Percentiles rank a stretch among this genome's conserved stretches.
phyloP scores from a whole-genome alignment of 2,329 filamentous ascomycete genomes.

The Aureobasidium vineae region DNA sequence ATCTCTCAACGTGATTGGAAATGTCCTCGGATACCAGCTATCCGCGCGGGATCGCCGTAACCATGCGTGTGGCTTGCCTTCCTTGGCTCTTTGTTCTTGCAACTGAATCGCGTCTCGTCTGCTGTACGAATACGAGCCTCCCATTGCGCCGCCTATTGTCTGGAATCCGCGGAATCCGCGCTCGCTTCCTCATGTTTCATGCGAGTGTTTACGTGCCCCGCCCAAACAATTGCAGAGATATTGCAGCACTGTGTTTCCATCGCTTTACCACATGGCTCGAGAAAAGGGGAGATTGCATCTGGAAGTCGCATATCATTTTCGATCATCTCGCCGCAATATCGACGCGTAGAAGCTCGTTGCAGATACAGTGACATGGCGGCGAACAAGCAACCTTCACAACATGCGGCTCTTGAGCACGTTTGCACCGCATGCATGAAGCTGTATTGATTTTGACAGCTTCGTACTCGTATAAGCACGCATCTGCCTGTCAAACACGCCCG shows the following conservation, averaged over 20 bases:
- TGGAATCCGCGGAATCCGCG: slow-evolving; percentile 3
- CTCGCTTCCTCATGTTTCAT: not conserved
- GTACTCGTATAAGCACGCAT: slow-evolving; percentile 1
- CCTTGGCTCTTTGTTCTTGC: not conserved
- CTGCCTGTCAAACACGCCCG: no score
- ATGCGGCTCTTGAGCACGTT: not conserved
- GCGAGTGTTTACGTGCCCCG: not conserved
- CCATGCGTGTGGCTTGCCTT: not conserved
- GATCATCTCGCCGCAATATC: not conserved
- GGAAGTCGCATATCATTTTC: not conserved
- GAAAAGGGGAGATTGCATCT: slow-evolving; percentile 11
- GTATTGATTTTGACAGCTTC: slow-evolving; percentile 4
- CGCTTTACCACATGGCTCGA: not conserved
- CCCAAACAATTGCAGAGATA: slow-evolving; percentile 4
- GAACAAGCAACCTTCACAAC: not conserved
- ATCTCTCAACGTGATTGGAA: slow-evolving; percentile 13
- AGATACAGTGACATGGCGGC: not conserved
- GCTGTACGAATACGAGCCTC: slow-evolving; percentile 4
- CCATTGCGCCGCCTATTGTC: no score
- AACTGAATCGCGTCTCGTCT: not conserved
- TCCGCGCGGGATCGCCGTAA: slow-evolving; percentile 10
- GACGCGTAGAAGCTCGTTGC: not conserved
- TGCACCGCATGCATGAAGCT: not conserved
- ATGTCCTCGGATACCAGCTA: not conserved
- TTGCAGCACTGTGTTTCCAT: not conserved